Conservation (phyloP, 192 early-diverging fungal species). For the Mortierella alpina region DNA sequence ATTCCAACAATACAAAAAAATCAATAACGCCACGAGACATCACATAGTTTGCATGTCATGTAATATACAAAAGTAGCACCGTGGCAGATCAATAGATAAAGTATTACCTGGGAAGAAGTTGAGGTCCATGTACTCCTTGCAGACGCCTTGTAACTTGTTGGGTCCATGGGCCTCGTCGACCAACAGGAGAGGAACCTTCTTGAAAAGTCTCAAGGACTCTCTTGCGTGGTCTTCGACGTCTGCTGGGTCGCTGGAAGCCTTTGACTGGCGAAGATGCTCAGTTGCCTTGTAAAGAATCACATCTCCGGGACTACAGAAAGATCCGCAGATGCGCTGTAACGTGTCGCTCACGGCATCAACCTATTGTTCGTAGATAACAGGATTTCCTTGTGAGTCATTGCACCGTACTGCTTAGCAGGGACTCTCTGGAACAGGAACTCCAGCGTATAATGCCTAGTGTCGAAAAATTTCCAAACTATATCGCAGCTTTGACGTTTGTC, state of each 20-base stretch:
- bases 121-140: slow-evolving; percentile 60
- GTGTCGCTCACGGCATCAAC: slow-evolving; percentile 67
- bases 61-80: not conserved
- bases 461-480: no score
- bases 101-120: slow-evolving; percentile 43
- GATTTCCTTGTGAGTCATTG: not conserved
- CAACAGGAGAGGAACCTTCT: slow-evolving; percentile 55
- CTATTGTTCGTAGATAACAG: not conserved
- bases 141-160: slow-evolving; percentile 60
- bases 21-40: not conserved
- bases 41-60: not conserved
- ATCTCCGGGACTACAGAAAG: slow-evolving; percentile 72
- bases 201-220: slow-evolving; percentile 57
- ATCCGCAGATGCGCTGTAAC: slow-evolving; percentile 70
- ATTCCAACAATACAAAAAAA: slow-evolving; percentile 2
- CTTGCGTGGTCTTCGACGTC: slow-evolving; percentile 51
- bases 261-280: slow-evolving; percentile 64
- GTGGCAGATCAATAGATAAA: not conserved
- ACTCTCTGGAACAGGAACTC: no score
- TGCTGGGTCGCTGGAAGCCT: slow-evolving; percentile 58
- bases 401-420: no score
- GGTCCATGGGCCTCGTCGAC: slow-evolving; percentile 59
- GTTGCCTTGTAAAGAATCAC: slow-evolving; percentile 74
- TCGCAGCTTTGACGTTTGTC: not conserved
- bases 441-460: no score